A percentile compares a stretch with the other conserved stretches of the same genome.
phyloP scores from a whole-genome alignment of 768 basidiomycete species.

The Auricularia sp. region DNA sequence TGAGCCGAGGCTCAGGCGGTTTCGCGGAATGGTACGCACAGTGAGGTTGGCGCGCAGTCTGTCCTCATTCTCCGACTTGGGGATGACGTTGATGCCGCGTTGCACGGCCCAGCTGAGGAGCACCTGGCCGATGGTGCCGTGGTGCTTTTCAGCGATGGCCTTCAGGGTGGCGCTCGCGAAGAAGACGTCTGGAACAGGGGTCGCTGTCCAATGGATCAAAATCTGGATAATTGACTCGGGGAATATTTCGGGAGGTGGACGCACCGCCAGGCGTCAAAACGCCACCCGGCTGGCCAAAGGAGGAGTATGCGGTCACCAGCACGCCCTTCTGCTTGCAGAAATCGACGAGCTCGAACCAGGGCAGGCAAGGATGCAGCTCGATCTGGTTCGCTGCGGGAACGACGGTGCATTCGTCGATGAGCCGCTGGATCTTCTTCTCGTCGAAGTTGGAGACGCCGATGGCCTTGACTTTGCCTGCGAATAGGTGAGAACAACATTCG shows the following conservation, averaged over 20 bases:
- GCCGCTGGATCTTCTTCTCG: slow-evolving; percentile 35
- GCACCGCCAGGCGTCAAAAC: no score
- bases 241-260: no score
- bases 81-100: not conserved
- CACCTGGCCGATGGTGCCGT: slow-evolving; percentile 27
- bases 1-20: not conserved
- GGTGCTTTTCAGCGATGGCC: slow-evolving; percentile 28
- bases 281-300: slow-evolving; percentile 23
- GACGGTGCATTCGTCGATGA: slow-evolving; percentile 39
- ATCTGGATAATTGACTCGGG: no score
- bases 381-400: slow-evolving; percentile 62
- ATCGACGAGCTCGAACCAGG: slow-evolving; percentile 45
- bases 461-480: slow-evolving; percentile 35
- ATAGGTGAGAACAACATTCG: slow-evolving; percentile 15
- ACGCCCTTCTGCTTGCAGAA: slow-evolving; percentile 50
- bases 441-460: slow-evolving; percentile 52
- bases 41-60: slow-evolving; percentile 9
- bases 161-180: slow-evolving; percentile 18
- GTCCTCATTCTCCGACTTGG: slow-evolving; percentile 4
- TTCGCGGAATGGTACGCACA: not conserved
- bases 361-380: slow-evolving; percentile 61
- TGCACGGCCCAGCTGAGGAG: slow-evolving; percentile 6
- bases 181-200: not conserved
- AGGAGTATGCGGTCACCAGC: slow-evolving; percentile 56
- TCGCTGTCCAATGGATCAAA: not conserved